phyloP scores from a whole-genome alignment of 2,329 filamentous ascomycete species.

The Ophiostoma himal-ulmi region DNA sequence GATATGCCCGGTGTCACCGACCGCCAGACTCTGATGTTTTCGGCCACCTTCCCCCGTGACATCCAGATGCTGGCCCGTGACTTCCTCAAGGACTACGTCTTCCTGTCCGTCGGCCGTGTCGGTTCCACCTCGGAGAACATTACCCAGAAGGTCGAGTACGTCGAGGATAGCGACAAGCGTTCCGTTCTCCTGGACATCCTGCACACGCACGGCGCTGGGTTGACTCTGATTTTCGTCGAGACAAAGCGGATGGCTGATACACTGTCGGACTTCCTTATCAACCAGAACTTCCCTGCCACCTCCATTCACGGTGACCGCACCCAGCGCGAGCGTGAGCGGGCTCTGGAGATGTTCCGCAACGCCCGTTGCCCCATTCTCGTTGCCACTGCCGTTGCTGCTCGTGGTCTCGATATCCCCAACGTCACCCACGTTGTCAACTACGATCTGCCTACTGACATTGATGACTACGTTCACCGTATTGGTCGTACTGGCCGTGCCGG shows the following conservation, averaged over 20 bases:
- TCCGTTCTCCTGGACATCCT: constrained; percentile 96
- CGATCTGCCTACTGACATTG: constrained; percentile 83
- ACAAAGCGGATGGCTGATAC: constrained; percentile 99
- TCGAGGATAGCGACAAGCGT: constrained; percentile 93
- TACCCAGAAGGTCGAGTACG: constrained; percentile 94
- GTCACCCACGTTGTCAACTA: constrained; percentile 99
- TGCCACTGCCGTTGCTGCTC: constrained; percentile 90
- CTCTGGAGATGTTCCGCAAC: constrained; percentile 94
- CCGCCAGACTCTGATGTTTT: constrained; percentile 99
- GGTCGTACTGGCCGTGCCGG: constrained; percentile 99
- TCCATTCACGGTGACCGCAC: constrained; percentile 98
- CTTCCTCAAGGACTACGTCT: constrained; percentile 98
- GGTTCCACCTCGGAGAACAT: constrained; percentile 99
- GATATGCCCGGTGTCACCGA: constrained; percentile 82
- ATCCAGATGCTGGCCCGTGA: constrained; percentile 99
- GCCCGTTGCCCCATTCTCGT: constrained; percentile 94
- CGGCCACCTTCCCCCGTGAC: constrained; percentile 96
- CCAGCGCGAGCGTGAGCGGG: constrained; percentile 96
- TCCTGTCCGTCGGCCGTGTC: constrained; percentile 96
- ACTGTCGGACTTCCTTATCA: constrained; percentile 95
- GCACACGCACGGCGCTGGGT: constrained; percentile 79
- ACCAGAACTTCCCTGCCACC: constrained; percentile 95
- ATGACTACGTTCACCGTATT: constrained; percentile 97
- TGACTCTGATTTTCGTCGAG: constrained; percentile 97
- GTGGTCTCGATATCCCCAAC: constrained; percentile 88